Evolutionary conservation across 179 eudicot species (phyloP), one percentile per base, ranked within the genome.

Genomic region (Gypsophila paniculata): DNA sequence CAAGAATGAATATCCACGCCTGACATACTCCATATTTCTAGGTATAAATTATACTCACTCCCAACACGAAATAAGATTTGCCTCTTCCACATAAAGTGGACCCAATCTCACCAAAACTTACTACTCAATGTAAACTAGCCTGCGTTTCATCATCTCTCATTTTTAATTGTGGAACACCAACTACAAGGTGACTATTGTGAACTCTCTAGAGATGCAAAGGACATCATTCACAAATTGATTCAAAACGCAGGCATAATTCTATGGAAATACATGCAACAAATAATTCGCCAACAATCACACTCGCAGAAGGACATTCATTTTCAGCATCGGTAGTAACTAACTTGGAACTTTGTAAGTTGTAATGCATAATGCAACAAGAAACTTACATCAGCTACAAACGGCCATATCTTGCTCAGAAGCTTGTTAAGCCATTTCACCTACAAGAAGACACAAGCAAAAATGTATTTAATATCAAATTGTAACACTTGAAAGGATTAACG

Each of bases 361-460:
- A 19, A 49, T 11, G n/a, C 68, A 46, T 21, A 46, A 23, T 39
- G 55, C 66, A 72, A 21, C 54, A 38, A 75, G n/a, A 65, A 71
- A 78, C 87, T 91, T 88, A 93, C 98, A 79, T 93, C 98, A 69
- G 98, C 96, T 74, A 91, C 77, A 82, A 65, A 93, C 42, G 98
- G 98, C 98, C 98, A 93, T 75, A 93, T 61, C 77, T 91, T 93
- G 81, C 74, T 85, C 77, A 93, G 81, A 78, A 84, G 89, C 67
- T 89, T 89, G 83, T 91, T 93, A 62, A 93, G 77, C 98, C 98
- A 93, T 76, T 93, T 93, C 74, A 89, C 98, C 97, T 91, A 87
- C 70, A 80, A 79, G 71, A 68, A 75, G 57, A 51, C 49, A 34
- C 48, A 29, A 46, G 52, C 52, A 46, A 46, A 9, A 46, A 46